These are phyloP conservation scores for Bipolaris gigantea DNA, from an alignment of 2,329 filamentous ascomycete species.

Conservation along the genomic window DNA sequence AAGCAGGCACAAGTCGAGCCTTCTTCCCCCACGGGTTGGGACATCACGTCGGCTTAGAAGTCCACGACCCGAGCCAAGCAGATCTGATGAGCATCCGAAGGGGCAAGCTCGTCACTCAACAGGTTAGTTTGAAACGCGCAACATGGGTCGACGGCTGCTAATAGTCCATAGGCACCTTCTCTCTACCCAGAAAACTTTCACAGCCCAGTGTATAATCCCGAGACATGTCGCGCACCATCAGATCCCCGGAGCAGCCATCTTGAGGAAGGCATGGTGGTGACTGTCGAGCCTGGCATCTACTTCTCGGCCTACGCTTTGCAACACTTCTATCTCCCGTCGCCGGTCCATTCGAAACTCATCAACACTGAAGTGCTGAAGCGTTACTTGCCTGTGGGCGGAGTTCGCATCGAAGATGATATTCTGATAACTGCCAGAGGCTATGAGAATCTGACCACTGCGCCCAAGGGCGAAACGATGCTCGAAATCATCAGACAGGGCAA, in stretches of 20 bases:
- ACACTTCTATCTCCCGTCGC: slow-evolving; percentile 70
- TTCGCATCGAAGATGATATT: slow-evolving; percentile 73
- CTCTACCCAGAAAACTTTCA: slow-evolving; percentile 40
- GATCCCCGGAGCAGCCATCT: slow-evolving; percentile 44
- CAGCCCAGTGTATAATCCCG: slow-evolving; percentile 34
- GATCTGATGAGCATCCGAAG: slow-evolving; percentile 39
- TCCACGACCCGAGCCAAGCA: slow-evolving; percentile 65
- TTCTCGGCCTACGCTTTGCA: slow-evolving; percentile 89
- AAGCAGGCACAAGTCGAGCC: slow-evolving; percentile 77
- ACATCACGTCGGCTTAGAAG: slow-evolving; percentile 90
- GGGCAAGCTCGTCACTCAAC: slow-evolving; percentile 25
- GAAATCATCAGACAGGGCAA: slow-evolving; percentile 50
- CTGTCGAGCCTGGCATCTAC: slow-evolving; percentile 65
- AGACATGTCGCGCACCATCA: slow-evolving; percentile 36
- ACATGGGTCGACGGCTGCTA: neutral
- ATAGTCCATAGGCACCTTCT: slow-evolving; percentile 30
- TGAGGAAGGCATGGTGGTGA: slow-evolving; percentile 59
- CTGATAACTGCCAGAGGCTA: slow-evolving; percentile 69
- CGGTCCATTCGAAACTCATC: slow-evolving; percentile 74
- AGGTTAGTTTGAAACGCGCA: slow-evolving; percentile 19
- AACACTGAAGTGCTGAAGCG: slow-evolving; percentile 70
- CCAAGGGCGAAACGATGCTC: slow-evolving; percentile 69
- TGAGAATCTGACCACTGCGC: slow-evolving; percentile 72
- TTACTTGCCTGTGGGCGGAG: slow-evolving; percentile 82
- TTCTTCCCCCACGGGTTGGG: slow-evolving; percentile 93